Conservation (phyloP, 495 filamentous ascomycete species). For the Penicillium antarcticum region DNA sequence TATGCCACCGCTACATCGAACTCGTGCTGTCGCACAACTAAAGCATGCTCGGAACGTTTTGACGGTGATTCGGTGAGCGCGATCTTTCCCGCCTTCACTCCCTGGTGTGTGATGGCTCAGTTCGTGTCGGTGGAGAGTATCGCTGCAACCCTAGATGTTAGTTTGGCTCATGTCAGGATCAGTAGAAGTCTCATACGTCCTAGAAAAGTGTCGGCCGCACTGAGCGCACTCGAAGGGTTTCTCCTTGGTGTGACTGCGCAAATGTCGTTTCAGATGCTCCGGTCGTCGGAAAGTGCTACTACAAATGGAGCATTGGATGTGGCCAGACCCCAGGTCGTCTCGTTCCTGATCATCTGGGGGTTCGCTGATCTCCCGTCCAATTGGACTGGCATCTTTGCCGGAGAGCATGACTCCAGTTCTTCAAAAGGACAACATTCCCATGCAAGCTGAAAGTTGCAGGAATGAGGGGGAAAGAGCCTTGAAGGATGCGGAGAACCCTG, state of each 20-base stretch:
- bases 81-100: conserved; percentile 36
- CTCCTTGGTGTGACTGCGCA: conserved; percentile 68
- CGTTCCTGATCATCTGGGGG: conserved; percentile 16
- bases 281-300: conserved; percentile 60
- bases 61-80: conserved; percentile 40
- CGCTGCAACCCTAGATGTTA: conserved; percentile 25
- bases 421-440: conserved; percentile 14
- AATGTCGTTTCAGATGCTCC: conserved; percentile 70
- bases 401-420: conserved; percentile 30
- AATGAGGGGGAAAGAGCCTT: conserved; percentile 12
- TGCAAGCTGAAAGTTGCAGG: conserved; percentile 2
- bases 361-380: conserved; percentile 4
- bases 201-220: conserved; percentile 66
- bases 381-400: conserved; percentile 22
- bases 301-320: conserved; percentile 48
- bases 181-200: conserved; percentile 37
- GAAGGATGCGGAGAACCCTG: conserved; percentile 8
- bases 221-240: conserved; percentile 65
- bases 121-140: conserved; percentile 57
- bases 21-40: conserved; percentile 52
- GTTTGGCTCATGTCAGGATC: not conserved
- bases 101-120: conserved; percentile 46
- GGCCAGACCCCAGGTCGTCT: conserved; percentile 18
- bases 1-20: conserved; percentile 52
- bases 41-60: conserved; percentile 52